Percentiles rank a stretch among this genome's conserved stretches.
These are phyloP conservation scores for Echites panduratus DNA, from an alignment of 257 asterid genomes.

Conservation along the genomic window DNA sequence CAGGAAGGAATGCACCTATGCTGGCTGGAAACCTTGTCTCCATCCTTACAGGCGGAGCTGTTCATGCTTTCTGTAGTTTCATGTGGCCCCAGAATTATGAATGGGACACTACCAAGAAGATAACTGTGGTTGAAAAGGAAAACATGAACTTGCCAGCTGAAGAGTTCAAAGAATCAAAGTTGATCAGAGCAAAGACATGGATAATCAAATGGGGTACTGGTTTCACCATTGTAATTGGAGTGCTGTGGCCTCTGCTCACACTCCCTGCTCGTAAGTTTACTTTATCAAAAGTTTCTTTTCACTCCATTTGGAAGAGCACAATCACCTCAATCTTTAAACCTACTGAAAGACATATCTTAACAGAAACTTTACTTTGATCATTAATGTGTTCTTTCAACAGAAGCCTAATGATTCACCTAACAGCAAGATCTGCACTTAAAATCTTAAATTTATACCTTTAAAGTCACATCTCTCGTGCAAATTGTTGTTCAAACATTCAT, in stretches of 20 bases:
- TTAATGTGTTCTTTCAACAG: background rate
- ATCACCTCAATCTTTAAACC: too few relatives aligned
- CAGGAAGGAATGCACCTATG: constrained; percentile 90
- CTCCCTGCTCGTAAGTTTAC: constrained; percentile 66
- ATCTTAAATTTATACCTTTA: background rate
- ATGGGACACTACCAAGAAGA: constrained; percentile 75
- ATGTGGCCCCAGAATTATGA: constrained; percentile 74
- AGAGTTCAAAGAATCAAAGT: constrained; percentile 67
- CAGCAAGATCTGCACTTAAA: background rate
- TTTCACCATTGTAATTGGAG: constrained; percentile 56
- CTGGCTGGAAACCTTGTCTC: constrained; percentile 88
- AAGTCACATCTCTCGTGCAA: background rate
- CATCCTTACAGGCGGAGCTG: constrained; percentile 67
- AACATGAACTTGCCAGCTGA: constrained; percentile 43
- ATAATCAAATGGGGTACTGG: constrained; percentile 87
- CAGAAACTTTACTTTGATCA: background rate
- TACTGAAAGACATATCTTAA: too few relatives aligned
- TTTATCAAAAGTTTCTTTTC: background rate
- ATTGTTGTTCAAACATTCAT: background rate
- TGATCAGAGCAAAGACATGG: constrained; percentile 59
- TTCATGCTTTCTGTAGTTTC: constrained; percentile 67
- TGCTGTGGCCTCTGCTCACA: constrained; percentile 80
- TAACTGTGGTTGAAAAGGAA: constrained; percentile 80
- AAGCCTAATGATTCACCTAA: background rate
- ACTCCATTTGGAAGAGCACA: background rate